phyloP scores from a whole-genome alignment of 306 rosid species.

The Geum urbanum region DNA sequence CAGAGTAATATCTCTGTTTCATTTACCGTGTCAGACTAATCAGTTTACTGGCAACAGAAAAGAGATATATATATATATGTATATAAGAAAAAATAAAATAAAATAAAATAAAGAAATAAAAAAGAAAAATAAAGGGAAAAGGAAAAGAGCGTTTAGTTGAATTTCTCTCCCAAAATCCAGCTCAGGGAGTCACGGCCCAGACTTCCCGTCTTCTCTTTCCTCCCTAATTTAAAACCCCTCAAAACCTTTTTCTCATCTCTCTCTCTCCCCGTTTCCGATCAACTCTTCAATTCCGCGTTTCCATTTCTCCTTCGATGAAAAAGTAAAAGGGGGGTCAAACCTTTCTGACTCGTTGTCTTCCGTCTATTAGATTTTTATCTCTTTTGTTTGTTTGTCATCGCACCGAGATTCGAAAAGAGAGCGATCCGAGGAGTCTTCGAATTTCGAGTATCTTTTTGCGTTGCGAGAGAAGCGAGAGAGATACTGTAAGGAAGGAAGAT shows the following conservation, averaged over 20 bases:
- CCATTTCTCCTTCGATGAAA: too few species aligned
- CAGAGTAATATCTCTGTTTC: too few species aligned
- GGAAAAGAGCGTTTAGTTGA: neutral
- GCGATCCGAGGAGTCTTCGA: conserved; percentile 58
- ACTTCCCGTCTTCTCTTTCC: neutral
- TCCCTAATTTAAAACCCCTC: neutral
- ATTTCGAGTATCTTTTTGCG: conserved; percentile 26
- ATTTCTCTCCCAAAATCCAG: neutral
- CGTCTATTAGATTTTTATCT: neutral
- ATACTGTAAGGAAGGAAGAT: too few species aligned
- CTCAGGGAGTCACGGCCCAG: neutral
- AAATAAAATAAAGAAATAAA: neutral
- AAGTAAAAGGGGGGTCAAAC: neutral
- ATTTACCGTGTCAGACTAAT: too few species aligned
- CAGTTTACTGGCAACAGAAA: neutral
- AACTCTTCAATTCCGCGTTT: neutral
- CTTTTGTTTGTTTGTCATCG: conserved; percentile 12
- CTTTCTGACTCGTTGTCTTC: neutral
- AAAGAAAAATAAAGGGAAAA: neutral
- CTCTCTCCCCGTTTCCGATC: neutral
- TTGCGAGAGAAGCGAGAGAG: too few species aligned
- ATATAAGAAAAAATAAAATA: neutral
- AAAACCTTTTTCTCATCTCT: neutral
- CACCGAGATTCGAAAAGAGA: conserved; percentile 18
- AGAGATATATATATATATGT: too few species aligned